A percentile compares a stretch with the other conserved stretches of the same genome.
phyloP scores from a whole-genome alignment of 2,329 filamentous ascomycete genomes.

The Diaporthe helianthi region DNA sequence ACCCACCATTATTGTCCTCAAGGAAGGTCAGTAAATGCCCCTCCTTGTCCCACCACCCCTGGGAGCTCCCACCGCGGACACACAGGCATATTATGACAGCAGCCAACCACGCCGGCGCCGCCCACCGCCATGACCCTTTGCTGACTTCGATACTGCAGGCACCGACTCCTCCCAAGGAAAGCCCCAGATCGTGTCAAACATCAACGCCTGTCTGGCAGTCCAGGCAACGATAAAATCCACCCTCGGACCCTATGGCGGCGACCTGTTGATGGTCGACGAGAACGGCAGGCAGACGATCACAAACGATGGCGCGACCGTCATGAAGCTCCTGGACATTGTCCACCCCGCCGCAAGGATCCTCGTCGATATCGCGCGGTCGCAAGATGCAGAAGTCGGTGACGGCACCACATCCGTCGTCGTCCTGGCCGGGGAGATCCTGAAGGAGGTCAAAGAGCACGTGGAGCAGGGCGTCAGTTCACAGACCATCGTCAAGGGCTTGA shows the following conservation, averaged over 20 bases:
- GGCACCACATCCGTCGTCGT: conserved; percentile 98
- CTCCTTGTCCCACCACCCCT: conserved; percentile 37
- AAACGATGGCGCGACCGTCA: conserved; percentile 98
- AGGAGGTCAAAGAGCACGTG: conserved; percentile 94
- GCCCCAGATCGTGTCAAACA: conserved; percentile 96
- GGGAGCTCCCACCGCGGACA: conserved; percentile 34
- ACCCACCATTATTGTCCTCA: conserved; percentile 96
- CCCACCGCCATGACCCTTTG: conserved; percentile 33
- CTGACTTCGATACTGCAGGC: conserved; percentile 59
- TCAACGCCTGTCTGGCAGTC: conserved; percentile 96
- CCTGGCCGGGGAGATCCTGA: conserved; percentile 94
- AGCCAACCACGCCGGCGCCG: not conserved
- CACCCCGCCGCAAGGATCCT: conserved; percentile 97
- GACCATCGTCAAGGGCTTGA: conserved; percentile 94
- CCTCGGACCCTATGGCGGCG: conserved; percentile 94
- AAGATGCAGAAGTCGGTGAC: conserved; percentile 98
- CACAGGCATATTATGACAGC: not conserved
- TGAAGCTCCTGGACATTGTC: conserved; percentile 99
- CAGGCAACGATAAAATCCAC: conserved; percentile 96
- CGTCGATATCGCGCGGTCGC: conserved; percentile 96
- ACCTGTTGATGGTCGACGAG: conserved; percentile 92
- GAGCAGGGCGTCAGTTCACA: conserved; percentile 97
- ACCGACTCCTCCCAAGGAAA: conserved; percentile 98
- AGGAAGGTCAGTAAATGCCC: conserved; percentile 76
- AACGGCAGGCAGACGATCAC: conserved; percentile 98